Percentiles rank a stretch among this genome's conserved stretches.
phyloP scores from a whole-genome alignment of 257 asterid species.

The Forsythia suspensa region DNA sequence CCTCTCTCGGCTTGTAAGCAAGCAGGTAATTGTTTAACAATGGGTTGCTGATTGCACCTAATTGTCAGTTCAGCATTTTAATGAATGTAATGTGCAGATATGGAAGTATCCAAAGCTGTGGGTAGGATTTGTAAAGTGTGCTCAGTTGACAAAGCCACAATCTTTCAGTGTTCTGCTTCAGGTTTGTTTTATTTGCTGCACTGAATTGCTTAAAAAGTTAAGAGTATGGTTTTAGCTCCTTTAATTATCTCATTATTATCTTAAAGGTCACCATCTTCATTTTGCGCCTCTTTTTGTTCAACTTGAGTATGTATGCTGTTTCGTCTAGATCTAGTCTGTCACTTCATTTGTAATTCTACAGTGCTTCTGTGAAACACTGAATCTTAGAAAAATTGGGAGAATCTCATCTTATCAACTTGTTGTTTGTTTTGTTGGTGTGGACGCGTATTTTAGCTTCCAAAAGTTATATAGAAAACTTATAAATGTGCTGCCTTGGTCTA shows the following conservation, averaged over 20 bases:
- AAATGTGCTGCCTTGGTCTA: neutral
- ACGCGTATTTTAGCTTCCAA: neutral
- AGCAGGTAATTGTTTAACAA: conserved; percentile 64
- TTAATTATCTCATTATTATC: neutral
- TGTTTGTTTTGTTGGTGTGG: neutral
- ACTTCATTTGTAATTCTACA: neutral
- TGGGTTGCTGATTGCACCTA: conserved; percentile 2
- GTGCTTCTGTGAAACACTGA: neutral
- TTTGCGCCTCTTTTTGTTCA: conserved; percentile 8
- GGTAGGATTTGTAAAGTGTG: conserved; percentile 98
- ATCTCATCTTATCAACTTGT: neutral
- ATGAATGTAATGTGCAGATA: conserved; percentile 50
- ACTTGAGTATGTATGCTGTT: neutral
- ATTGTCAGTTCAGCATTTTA: conserved; percentile 18
- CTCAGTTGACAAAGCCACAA: conserved; percentile 85
- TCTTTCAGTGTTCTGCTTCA: conserved; percentile 90
- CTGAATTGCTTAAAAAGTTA: conserved; percentile 12
- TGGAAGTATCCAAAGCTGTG: conserved; percentile 98
- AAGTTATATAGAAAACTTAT: neutral
- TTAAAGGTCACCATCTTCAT: neutral
- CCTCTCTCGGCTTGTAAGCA: conserved; percentile 92
- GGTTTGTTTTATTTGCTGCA: conserved; percentile 45
- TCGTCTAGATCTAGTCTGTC: neutral
- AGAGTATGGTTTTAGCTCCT: neutral
- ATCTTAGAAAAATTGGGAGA: neutral